These are phyloP conservation scores for Phylloporus gajari DNA, from an alignment of 1,284 basidiomycete genomes.

Conservation along the genomic window DNA sequence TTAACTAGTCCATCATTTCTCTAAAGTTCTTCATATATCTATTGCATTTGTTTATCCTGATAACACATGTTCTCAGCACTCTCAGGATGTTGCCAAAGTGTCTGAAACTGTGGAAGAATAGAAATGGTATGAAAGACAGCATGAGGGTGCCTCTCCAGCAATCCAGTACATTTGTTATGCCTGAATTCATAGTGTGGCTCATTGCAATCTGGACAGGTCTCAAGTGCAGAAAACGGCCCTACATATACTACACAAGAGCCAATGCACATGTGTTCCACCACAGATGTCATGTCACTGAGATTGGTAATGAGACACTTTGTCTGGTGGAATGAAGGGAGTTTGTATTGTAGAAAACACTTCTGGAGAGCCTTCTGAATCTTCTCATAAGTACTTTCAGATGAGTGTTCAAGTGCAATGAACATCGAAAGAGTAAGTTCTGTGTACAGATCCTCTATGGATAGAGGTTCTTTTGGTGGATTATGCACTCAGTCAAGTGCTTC, in stretches of 20 bases:
- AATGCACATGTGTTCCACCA: neutral
- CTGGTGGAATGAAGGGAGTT: neutral
- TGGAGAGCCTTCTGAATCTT: neutral
- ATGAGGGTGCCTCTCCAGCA: neutral
- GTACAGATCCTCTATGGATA: neutral
- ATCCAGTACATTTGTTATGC: neutral
- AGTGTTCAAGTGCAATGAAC: neutral
- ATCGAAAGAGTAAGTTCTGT: neutral
- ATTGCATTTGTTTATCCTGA: neutral
- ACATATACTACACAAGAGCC: neutral
- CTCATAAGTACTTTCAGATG: neutral
- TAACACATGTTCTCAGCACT: neutral
- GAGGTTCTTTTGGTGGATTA: neutral
- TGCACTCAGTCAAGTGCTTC: neutral
- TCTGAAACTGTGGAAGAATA: neutral
- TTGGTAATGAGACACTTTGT: neutral
- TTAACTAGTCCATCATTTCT: neutral
- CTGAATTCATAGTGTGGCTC: slow-evolving; percentile 1
- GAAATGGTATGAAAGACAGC: slow-evolving; percentile 5
- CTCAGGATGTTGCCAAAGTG: neutral
- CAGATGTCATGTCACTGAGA: neutral
- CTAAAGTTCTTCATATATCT: neutral
- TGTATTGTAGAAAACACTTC: neutral
- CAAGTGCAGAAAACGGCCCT: neutral
- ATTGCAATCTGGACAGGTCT: neutral